Conservation (phyloP, 2,329 filamentous ascomycete genomes). For the Trichophaea hybrida region DNA sequence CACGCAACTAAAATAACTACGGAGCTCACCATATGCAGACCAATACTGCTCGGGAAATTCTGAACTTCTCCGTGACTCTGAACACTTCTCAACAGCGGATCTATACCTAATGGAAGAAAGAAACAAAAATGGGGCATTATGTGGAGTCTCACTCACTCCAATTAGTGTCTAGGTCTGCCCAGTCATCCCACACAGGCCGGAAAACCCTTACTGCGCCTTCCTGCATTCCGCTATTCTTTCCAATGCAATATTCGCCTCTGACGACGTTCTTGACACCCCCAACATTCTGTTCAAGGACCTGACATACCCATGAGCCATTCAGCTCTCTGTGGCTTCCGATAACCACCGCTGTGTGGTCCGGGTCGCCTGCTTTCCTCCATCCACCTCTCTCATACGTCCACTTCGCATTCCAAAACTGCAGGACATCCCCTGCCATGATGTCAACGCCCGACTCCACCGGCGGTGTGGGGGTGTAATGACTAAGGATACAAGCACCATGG, state of each 20-base stretch:
- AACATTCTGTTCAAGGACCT: constrained; percentile 30
- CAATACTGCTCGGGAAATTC: too few species aligned
- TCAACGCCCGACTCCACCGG: constrained; percentile 22
- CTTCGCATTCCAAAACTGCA: constrained; percentile 29
- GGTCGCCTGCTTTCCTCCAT: constrained; percentile 27
- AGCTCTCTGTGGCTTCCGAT: constrained; percentile 10
- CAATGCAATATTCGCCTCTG: constrained; percentile 27
- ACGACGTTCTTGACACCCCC: constrained; percentile 28
- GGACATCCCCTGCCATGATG: constrained; percentile 30
- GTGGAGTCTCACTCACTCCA: too few species aligned
- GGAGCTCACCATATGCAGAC: too few species aligned
- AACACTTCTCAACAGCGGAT: too few species aligned
- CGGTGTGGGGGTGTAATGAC: constrained; percentile 24
- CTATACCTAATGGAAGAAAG: too few species aligned
- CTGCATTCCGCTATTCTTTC: constrained; percentile 13
- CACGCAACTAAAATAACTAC: too few species aligned
- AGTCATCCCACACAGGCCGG: background rate
- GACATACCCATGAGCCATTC: constrained; percentile 19
- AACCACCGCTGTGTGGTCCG: constrained; percentile 30
- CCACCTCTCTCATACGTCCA: constrained; percentile 27
- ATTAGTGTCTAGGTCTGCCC: too few species aligned
- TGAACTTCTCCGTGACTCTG: too few species aligned
- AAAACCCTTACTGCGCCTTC: constrained; percentile 22
- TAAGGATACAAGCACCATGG: constrained; percentile 30
- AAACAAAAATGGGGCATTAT: too few species aligned